Base-by-base conservation (phyloP, 257 asterid species). In the Penstemon newberryi region DNA sequence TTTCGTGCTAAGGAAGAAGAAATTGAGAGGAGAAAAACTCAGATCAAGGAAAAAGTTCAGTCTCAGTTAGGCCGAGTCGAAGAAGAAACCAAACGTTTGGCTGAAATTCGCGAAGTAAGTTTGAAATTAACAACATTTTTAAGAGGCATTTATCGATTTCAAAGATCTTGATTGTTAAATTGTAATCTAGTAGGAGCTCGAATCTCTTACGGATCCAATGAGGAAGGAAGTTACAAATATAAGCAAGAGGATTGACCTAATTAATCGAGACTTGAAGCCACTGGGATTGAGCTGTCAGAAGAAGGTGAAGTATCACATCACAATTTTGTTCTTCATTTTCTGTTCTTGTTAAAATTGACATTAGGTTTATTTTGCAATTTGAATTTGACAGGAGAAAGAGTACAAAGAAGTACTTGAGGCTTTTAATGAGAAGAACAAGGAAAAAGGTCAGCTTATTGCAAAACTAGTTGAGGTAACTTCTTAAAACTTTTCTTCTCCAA, bases 1-100 rank as follows among this genome's bases (percentile, higher is more conserved):
- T 92, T 89, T 57, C 96, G 88, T 0, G 95, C 88, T 0, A 86
- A 81, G 79, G 98, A 92, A 66, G 96, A 89, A 50, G 98, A 92
- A 84, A 87, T 92, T 4, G 98, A 89, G 84, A 86, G 73, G 80
- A 85, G 77, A 82, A 89, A 87, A 66, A 66, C 68, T 15, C 86
- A 80, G 70, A 87, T 92, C 1, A 46, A 86, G 38, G 92, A 82
- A 42, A 86, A 70, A 65, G 95, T 92, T 15, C 87, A 92, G 47
- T 84, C 92, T 37, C 95, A 85, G 56, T 56, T 92, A 43, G 95
- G 96, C 70, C 96, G 92, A 1, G 96, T 89, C 0, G 96, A 86
- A 77, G 96, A 84, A 70, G 96, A 92, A 65, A 85, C 96, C 5
- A 89, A 74, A 62, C 87, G 87, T 18, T 81, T 92, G 51, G 87